Evolutionary conservation across 2,329 filamentous ascomycete species (phyloP).

Genomic region (Colletotrichum horii): DNA sequence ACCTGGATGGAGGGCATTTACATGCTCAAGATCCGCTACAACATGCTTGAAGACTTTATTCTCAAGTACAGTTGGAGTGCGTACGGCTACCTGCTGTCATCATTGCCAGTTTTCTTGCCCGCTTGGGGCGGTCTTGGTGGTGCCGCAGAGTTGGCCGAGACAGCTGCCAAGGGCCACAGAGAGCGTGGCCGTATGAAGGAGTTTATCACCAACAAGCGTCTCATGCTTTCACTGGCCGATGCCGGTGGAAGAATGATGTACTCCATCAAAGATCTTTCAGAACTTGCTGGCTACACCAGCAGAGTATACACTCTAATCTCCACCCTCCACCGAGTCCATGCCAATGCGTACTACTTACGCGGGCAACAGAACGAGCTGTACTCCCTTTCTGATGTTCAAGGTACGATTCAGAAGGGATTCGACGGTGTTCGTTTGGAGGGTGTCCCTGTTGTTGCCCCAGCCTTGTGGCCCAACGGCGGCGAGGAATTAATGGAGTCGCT

Average conservation of each 20-base stretch:
- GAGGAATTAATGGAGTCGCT: constrained; percentile 90
- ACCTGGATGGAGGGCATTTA: constrained; percentile 99
- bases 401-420: constrained; percentile 92
- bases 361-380: constrained; percentile 79
- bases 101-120: constrained; percentile 90
- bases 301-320: constrained; percentile 95
- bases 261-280: constrained; percentile 96
- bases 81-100: constrained; percentile 93
- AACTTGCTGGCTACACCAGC: constrained; percentile 94
- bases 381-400: constrained; percentile 89
- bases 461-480: constrained; percentile 86
- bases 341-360: constrained; percentile 80
- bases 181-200: constrained; percentile 94
- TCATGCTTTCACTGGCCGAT: constrained; percentile 97
- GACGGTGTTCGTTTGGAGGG: constrained; percentile 93
- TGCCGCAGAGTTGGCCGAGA: constrained; percentile 67
- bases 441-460: constrained; percentile 89
- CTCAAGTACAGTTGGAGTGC: constrained; percentile 99
- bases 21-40: constrained; percentile 96
- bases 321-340: constrained; percentile 91
- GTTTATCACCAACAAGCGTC: constrained; percentile 97
- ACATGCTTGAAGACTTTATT: constrained; percentile 98
- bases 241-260: constrained; percentile 99
- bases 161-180: constrained; percentile 57
- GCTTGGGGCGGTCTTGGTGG: constrained; percentile 89